Evolutionary conservation across 1,284 basidiomycete genomes (phyloP).

Genomic region (Fomes fomentarius): DNA sequence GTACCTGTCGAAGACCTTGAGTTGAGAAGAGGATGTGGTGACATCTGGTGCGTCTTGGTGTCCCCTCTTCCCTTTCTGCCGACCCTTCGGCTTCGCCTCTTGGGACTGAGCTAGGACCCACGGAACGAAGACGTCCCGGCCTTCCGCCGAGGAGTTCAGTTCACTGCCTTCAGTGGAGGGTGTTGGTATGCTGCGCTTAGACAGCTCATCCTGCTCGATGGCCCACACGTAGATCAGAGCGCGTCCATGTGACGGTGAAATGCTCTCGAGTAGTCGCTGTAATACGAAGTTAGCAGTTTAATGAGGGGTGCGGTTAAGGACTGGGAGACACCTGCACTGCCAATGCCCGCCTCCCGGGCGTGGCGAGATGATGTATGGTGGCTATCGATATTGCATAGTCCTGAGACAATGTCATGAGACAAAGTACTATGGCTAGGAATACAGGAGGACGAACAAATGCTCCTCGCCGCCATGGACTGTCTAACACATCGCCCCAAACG

Average conservation of each 20-base stretch:
- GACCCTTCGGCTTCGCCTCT: constrained; percentile 23
- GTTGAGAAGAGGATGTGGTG: constrained; percentile 8
- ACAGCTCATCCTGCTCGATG: constrained; percentile 86
- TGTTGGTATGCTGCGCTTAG: constrained; percentile 68
- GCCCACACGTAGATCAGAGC: constrained; percentile 99
- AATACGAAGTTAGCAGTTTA: no score
- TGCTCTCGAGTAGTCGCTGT: constrained; percentile 67
- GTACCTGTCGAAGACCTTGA: constrained; percentile 77
- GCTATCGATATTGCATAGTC: constrained; percentile 96
- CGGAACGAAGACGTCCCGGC: constrained; percentile 75
- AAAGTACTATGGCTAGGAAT: background rate
- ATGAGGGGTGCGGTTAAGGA: no score
- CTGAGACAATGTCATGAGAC: constrained; percentile 43
- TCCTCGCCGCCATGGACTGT: constrained; percentile 69
- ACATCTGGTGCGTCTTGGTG: constrained; percentile 16
- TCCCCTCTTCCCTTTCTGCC: constrained; percentile 24
- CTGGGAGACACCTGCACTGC: constrained; percentile 82
- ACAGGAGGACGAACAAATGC: constrained; percentile 69
- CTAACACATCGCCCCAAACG: constrained; percentile 73
- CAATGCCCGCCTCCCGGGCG: constrained; percentile 66
- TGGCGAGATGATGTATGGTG: constrained; percentile 93
- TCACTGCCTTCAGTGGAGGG: background rate
- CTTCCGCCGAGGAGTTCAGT: constrained; percentile 14
- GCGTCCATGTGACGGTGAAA: constrained; percentile 70
- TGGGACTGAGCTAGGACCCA: constrained; percentile 54